Evolutionary conservation across 495 filamentous ascomycete genomes (phyloP), one percentile per base, ranked within the genome.

Genomic region (Pseudotulostoma volvatum): DNA sequence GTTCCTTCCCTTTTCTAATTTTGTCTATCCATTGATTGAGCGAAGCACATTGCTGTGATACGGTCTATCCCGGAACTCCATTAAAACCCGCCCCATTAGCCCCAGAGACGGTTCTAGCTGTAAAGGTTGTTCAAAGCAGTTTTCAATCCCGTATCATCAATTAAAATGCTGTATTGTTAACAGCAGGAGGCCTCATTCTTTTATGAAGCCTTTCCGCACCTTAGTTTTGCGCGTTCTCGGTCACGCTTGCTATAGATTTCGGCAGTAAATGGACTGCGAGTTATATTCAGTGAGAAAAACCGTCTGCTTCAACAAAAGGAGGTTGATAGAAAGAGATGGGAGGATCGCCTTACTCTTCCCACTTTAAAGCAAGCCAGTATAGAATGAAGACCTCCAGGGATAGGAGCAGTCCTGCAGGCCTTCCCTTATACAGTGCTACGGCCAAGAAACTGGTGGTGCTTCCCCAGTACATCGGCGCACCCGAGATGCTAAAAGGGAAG

Each of bases 401-500:
- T 55, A 96, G 55, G 35, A 84, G 54, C 30, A 95, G 44, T 3
- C 90, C 90, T 1, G 90, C 90, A 1, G 87, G 88, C 59, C 83
- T 86, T 41, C 84, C 90, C 49, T 78, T 84, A 53, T 83, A 69
- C 15, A 97, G 60, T n/a, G 92, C 86, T 19, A 80, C 79, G 13
- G 83, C 90, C 30, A 94, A 59, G 60, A 97, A 97, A 62, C 76
- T 83, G 70, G 93, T 66, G 34, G 90, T 86, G 42, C 78, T 84
- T 18, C 90, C 90, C 64, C 84, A 82, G 66, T 97, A 97, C 90
- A 97, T 97, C 31, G 90, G 90, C 28, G 86, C 81, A 44, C 75
- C 74, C 18, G 80, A 88, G 37, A 96, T 63, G 59, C 85, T 95
- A 74, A 97, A 97, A 1, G 90, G 90, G 55, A 97, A 97, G 8